Evolutionary conservation across 2,329 filamentous ascomycete species (phyloP).

Genomic region (Talaromyces atroroseus): DNA sequence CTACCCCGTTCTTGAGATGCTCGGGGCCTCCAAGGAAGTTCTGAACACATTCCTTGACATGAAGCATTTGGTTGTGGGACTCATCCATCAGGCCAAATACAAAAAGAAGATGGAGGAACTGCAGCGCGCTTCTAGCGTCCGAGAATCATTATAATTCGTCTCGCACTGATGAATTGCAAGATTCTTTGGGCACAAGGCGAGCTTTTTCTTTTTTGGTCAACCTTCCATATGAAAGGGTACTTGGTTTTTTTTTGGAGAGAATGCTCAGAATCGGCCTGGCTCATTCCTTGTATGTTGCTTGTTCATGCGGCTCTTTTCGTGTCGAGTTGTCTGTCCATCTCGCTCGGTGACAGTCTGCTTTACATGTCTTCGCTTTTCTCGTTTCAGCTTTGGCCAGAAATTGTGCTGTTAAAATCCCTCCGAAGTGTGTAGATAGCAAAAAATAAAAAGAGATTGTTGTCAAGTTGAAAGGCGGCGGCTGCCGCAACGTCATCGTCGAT

Average conservation of each 20-base stretch:
- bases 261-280: not conserved
- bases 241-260: not conserved
- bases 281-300: not conserved
- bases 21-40: constrained; percentile 38
- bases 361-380: not conserved
- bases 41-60: constrained; percentile 28
- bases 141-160: not conserved
- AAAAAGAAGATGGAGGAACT: constrained; percentile 6
- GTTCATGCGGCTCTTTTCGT: not conserved
- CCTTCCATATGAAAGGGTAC: not conserved
- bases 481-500: constrained; percentile 7
- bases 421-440: not conserved
- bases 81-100: constrained; percentile 7
- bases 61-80: constrained; percentile 4
- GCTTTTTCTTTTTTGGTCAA: not conserved
- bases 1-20: constrained; percentile 45
- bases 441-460: not conserved
- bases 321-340: not conserved
- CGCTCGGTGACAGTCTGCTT: not conserved
- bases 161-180: not conserved
- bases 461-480: not conserved
- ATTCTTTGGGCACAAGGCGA: not conserved
- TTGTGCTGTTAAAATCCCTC: not conserved
- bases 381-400: not conserved
- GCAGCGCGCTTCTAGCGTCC: not conserved